phyloP scores from a whole-genome alignment of 805 yeast genomes.

The Wickerhamiella galacta region DNA sequence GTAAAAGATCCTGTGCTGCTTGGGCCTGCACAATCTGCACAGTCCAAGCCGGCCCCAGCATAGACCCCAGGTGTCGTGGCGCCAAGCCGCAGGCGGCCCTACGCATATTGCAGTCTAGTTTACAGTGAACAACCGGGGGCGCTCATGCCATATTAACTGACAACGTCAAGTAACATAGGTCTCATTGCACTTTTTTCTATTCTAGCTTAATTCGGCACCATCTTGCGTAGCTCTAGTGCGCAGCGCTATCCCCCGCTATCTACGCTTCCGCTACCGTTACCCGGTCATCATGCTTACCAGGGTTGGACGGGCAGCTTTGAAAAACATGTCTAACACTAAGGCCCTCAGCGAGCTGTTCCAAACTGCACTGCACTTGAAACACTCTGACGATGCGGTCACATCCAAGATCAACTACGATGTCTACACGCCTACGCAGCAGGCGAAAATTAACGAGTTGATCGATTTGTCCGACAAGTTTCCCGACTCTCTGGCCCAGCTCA shows the following conservation, averaged over 20 bases:
- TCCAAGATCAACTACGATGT: constrained; percentile 11
- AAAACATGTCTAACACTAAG: constrained; percentile 1
- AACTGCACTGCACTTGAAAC: constrained; percentile 14
- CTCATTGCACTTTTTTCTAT: no score
- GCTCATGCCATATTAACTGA: no score
- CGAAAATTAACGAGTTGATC: constrained; percentile 62
- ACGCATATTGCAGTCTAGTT: no score
- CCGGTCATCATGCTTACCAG: background rate
- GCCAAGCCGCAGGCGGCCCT: no score
- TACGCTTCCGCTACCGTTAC: background rate
- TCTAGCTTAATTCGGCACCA: background rate
- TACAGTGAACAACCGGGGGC: no score
- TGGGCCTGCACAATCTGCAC: background rate
- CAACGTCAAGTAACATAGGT: no score
- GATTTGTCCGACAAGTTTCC: constrained; percentile 54
- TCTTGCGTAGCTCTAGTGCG: background rate
- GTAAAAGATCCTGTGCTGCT: background rate
- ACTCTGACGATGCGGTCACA: constrained; percentile 8
- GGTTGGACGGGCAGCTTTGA: background rate
- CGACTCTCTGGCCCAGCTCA: constrained; percentile 36
- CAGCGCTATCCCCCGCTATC: background rate
- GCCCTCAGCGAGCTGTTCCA: constrained; percentile 17
- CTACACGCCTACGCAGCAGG: constrained; percentile 35
- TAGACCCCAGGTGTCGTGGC: background rate
- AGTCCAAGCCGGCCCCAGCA: background rate